Percentiles rank a stretch among this genome's conserved stretches.
These are phyloP conservation scores for Coniochaeta ligniaria DNA, from an alignment of 2,329 filamentous ascomycete genomes.

Conservation along the genomic window DNA sequence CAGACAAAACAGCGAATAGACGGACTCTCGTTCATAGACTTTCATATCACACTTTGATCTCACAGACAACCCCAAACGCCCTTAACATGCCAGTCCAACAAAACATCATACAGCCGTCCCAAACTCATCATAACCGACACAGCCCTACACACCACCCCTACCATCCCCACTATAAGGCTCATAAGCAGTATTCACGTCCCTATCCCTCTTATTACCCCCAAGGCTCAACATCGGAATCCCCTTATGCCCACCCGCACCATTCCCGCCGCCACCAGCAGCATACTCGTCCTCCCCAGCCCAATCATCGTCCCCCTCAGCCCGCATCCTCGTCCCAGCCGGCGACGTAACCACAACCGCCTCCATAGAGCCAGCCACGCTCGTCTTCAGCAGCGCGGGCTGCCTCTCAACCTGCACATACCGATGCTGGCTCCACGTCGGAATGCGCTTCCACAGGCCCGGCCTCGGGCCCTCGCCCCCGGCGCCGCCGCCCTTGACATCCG, in stretches of 20 bases:
- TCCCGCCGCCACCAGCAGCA: neutral
- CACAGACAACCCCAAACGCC: too few relatives aligned
- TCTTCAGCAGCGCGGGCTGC: conserved; percentile 11
- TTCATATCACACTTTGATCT: too few relatives aligned
- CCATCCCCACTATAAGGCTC: conserved; percentile 12
- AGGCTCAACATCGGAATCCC: neutral
- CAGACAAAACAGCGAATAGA: too few relatives aligned
- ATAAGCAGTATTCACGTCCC: conserved; percentile 15
- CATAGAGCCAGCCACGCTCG: conserved; percentile 3
- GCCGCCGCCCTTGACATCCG: neutral
- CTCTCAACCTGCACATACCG: conserved; percentile 24
- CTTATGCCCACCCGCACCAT: neutral
- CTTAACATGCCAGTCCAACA: neutral
- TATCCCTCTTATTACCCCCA: conserved; percentile 15
- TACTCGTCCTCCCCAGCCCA: conserved; percentile 13
- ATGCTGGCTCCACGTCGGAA: conserved; percentile 17
- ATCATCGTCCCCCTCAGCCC: conserved; percentile 10
- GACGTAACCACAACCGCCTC: conserved; percentile 1
- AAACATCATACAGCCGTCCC: neutral
- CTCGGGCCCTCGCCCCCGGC: neutral
- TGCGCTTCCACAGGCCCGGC: conserved; percentile 7
- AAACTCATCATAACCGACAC: neutral
- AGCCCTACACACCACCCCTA: neutral
- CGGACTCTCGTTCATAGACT: too few relatives aligned
- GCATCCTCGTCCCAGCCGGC: neutral